Conservation (phyloP, 805 yeast species). For the Yamadazyma scolyti region DNA sequence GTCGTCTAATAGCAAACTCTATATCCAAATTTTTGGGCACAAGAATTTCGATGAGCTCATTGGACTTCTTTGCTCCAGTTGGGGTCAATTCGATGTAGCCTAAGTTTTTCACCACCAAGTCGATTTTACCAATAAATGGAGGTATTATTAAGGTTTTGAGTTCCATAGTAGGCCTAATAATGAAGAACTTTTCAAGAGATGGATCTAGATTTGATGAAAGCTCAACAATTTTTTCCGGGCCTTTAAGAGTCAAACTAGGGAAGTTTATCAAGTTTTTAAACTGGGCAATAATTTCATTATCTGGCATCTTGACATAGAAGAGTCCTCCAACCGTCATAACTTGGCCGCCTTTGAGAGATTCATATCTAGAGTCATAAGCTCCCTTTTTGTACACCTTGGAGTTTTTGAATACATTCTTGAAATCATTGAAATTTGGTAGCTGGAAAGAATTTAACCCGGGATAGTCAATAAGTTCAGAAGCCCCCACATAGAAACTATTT, state of each 20-base stretch:
- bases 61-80: constrained; percentile 40
- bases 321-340: constrained; percentile 59
- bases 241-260: constrained; percentile 59
- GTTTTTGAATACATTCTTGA: constrained; percentile 29
- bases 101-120: constrained; percentile 59
- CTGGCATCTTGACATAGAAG: constrained; percentile 55
- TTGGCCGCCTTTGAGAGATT: constrained; percentile 41
- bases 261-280: constrained; percentile 34
- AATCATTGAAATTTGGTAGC: constrained; percentile 12
- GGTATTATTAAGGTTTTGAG: constrained; percentile 53
- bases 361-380: constrained; percentile 24
- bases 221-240: neutral
- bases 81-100: constrained; percentile 63
- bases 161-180: constrained; percentile 13
- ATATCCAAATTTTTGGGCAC: constrained; percentile 49
- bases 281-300: constrained; percentile 15
- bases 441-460: constrained; percentile 12
- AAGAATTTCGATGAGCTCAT: constrained; percentile 36
- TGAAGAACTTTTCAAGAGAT: constrained; percentile 11
- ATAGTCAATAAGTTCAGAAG: constrained; percentile 6
- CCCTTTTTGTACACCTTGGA: constrained; percentile 26
- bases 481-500: constrained; percentile 30
- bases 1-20: constrained; percentile 51
- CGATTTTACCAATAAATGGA: constrained; percentile 66
- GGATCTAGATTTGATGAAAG: constrained; percentile 1